Evolutionary conservation across 78 protist genomes (phyloP).

Genomic region (Dictyostelium capitatum): DNA sequence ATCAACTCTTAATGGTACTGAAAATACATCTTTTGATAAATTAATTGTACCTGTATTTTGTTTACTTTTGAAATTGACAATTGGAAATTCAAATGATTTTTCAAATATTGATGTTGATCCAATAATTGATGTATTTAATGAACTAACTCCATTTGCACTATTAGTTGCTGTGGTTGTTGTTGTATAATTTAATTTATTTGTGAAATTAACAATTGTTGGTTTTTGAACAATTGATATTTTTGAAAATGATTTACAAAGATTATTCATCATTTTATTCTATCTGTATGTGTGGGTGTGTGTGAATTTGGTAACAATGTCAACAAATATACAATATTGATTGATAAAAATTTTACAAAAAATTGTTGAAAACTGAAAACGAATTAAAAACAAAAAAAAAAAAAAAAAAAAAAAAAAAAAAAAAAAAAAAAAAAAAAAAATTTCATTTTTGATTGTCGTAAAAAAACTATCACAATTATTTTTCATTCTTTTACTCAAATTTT

Average conservation of each 20-base stretch:
- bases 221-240: not conserved
- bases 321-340: no score
- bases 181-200: constrained; percentile 7
- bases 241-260: constrained; percentile 21
- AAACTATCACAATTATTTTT: not conserved
- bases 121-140: constrained; percentile 6
- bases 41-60: not conserved
- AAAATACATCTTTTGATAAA: constrained; percentile 40
- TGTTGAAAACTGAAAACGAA: constrained; percentile 9
- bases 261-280: constrained; percentile 1
- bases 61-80: constrained; percentile 21
- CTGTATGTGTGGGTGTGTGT: no score
- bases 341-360: not conserved
- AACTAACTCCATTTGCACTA: not conserved
- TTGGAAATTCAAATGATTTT: constrained; percentile 26
- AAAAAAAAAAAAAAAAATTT: not conserved
- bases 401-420: not conserved
- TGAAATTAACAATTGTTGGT: not conserved
- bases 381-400: not conserved
- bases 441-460: no score
- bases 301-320: no score
- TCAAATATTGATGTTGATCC: not conserved
- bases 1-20: constrained; percentile 66
- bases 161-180: not conserved
- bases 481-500: not conserved